Evolutionary conservation across 2,329 filamentous ascomycete genomes (phyloP), one percentile per base, ranked within the genome.

Genomic region (Phoma sp.): DNA sequence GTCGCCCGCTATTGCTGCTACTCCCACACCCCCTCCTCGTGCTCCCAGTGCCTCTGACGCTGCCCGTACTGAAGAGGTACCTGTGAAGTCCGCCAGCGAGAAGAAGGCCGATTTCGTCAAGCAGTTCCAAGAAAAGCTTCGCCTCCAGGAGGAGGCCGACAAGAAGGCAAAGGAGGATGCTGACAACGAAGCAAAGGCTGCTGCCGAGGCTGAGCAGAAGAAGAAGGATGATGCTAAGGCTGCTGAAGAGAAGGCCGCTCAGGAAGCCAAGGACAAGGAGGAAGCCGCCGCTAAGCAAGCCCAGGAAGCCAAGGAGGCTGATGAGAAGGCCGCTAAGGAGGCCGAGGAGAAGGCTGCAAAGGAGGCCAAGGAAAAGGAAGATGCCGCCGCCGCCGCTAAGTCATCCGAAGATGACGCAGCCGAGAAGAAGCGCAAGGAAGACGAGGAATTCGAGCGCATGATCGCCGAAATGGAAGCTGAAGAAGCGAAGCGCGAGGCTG

Each of bases 71-170:
- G 88, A 90, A 37, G 82, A 86, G 13, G 91, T 81, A 69, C 81
- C 81, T 23, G 79, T 79, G 37, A 95, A 95, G 82, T 89, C 89
- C 1, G 84, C 86, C 11, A 75, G 93, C 72, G 89, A 96, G 77
- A 91, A 91, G 59, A 78, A 79, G 65, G 72, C 71, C 24, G 78
- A 78, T 10, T 82, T 82, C 59, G 89, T 89, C 75, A 86, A 89
- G 72, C 88, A 91, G 71, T 88, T 96, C 70, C 83, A 82, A 70
- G 71, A 75, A 56, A 72, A 78, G 40, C 66, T 79, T 23, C 75
- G 77, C 43, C 71, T 73, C 23, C 80, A 83, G 62, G 78, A 80
- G 55, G 86, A 87, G 70, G 84, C 84, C 47, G 85, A 86, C 50
- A 81, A 81, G 63, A 80, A 83, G 52, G 80, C 81, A 2, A 71